Conservation (phyloP, 1,284 basidiomycete genomes). For the Pulchroboletus neoregius region DNA sequence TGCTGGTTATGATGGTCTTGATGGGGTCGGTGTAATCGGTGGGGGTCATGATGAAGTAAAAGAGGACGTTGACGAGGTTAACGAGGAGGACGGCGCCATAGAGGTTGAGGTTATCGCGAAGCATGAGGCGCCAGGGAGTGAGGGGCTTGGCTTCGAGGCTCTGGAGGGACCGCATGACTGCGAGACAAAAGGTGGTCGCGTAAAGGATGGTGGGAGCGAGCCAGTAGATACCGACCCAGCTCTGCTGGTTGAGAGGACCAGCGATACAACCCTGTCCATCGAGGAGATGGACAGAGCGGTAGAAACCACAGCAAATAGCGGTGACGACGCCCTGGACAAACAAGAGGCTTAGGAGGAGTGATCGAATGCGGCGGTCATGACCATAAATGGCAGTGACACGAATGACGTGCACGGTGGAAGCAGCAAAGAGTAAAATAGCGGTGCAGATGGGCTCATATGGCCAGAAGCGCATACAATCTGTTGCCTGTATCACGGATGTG, state of each 20-base stretch:
- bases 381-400: conserved; percentile 60
- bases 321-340: conserved; percentile 66
- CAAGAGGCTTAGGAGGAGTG: conserved; percentile 53
- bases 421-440: conserved; percentile 65
- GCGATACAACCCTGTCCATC: conserved; percentile 79
- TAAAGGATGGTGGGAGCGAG: conserved; percentile 68
- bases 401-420: conserved; percentile 40
- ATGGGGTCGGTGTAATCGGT: conserved; percentile 59
- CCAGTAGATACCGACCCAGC: conserved; percentile 83
- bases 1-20: conserved; percentile 73
- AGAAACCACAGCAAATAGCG: conserved; percentile 70
- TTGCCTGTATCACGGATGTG: conserved; percentile 52
- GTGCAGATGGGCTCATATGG: conserved; percentile 82
- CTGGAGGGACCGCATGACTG: conserved; percentile 56
- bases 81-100: conserved; percentile 74
- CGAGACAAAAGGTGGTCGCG: conserved; percentile 47
- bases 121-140: conserved; percentile 76
- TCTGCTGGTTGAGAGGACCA: conserved; percentile 56
- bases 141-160: conserved; percentile 59
- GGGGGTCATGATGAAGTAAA: conserved; percentile 75
- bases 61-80: conserved; percentile 74
- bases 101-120: conserved; percentile 79
- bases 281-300: conserved; percentile 62
- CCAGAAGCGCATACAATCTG: conserved; percentile 64
- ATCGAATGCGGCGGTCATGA: conserved; percentile 52